Evolutionary conservation across 1,284 basidiomycete genomes (phyloP).

Genomic region (Albatrellus sp.): DNA sequence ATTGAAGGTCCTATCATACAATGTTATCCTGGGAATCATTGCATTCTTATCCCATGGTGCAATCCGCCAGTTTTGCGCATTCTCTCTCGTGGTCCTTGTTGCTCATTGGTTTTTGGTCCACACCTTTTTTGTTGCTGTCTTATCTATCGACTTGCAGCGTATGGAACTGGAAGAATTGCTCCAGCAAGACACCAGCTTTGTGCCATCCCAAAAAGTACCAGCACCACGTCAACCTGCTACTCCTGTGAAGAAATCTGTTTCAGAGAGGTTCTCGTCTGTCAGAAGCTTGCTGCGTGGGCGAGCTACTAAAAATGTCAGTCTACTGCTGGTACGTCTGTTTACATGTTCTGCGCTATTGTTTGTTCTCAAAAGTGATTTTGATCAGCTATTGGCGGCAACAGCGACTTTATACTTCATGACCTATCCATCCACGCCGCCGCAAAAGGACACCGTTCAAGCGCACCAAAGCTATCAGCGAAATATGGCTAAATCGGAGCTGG

Average conservation of each 20-base stretch:
- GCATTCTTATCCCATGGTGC: constrained; percentile 71
- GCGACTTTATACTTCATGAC: constrained; percentile 64
- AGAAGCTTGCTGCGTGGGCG: constrained; percentile 55
- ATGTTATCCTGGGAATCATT: constrained; percentile 70
- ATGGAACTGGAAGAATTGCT: constrained; percentile 78
- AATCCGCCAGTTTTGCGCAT: constrained; percentile 87
- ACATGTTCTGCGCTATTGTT: constrained; percentile 1
- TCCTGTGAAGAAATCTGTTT: constrained; percentile 28
- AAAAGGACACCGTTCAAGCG: constrained; percentile 20
- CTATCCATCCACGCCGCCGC: constrained; percentile 30
- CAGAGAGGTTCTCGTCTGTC: constrained; percentile 29
- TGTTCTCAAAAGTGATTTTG: constrained; percentile 5
- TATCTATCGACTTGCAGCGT: constrained; percentile 85
- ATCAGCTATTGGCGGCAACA: constrained; percentile 61
- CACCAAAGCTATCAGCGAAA: constrained; percentile 21
- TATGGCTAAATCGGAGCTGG: constrained; percentile 10
- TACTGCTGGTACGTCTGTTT: constrained; percentile 49
- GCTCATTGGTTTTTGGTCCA: constrained; percentile 95
- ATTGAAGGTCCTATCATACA: constrained; percentile 83
- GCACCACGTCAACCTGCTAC: constrained; percentile 6
- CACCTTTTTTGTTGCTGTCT: constrained; percentile 83
- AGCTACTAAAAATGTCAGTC: constrained; percentile 69
- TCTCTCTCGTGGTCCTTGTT: constrained; percentile 87
- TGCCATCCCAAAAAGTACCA: constrained; percentile 2
- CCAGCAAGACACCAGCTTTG: constrained; percentile 41